phyloP scores from a whole-genome alignment of 1,284 basidiomycete genomes.

The Malassezia dermatis region DNA sequence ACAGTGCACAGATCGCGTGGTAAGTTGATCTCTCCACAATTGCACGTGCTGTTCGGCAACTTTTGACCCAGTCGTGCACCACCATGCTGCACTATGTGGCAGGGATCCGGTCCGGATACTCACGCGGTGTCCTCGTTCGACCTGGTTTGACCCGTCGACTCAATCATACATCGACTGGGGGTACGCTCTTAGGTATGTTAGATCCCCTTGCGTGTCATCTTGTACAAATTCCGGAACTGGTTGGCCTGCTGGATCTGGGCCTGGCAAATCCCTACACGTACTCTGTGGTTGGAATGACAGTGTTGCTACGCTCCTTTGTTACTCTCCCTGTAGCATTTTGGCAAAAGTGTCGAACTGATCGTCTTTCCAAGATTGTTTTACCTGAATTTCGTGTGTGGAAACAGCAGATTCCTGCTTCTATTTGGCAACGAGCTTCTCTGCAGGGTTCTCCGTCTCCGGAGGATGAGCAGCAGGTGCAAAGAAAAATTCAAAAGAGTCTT shows the following conservation, averaged over 20 bases:
- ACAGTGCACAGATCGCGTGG: not conserved
- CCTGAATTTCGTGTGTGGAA: slow-evolving; percentile 57
- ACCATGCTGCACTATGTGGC: not conserved
- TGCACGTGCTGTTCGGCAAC: not conserved
- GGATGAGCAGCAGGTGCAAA: slow-evolving; percentile 51
- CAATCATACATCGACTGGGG: not conserved
- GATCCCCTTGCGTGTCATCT: slow-evolving; percentile 10
- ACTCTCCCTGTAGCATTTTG: slow-evolving; percentile 70
- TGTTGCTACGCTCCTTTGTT: slow-evolving; percentile 57
- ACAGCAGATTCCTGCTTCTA: slow-evolving; percentile 50
- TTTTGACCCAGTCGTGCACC: not conserved
- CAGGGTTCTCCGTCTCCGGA: slow-evolving; percentile 48
- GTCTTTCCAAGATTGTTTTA: slow-evolving; percentile 59
- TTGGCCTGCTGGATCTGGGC: slow-evolving; percentile 13
- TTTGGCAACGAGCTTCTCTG: slow-evolving; percentile 7
- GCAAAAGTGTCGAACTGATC: slow-evolving; percentile 61
- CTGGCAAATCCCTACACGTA: slow-evolving; percentile 50
- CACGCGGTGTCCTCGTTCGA: not conserved
- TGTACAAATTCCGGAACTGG: slow-evolving; percentile 2
- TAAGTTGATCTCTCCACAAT: not conserved
- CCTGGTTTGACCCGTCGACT: not conserved
- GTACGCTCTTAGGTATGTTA: not conserved
- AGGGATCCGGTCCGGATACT: not conserved
- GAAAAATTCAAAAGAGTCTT: slow-evolving; percentile 35
- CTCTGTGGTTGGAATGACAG: slow-evolving; percentile 65